Base-by-base conservation (phyloP, 2,329 filamentous ascomycete species). In the Colletotrichum plurivorum region DNA sequence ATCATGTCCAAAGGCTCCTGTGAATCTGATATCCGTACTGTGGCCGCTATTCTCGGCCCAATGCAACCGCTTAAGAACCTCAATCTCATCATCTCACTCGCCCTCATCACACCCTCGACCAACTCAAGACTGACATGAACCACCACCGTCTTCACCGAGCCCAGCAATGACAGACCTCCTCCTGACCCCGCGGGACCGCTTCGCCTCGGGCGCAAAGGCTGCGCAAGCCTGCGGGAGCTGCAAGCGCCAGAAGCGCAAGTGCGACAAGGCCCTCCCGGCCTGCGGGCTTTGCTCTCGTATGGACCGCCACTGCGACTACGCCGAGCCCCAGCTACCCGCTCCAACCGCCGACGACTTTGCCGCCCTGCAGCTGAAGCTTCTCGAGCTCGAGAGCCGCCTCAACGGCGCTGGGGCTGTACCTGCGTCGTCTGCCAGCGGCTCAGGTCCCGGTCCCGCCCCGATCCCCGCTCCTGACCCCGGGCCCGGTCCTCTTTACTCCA, bases 211-310 rank as follows among this genome's bases (percentile, higher is more conserved):
- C 12, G 54, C 31, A 9, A 64, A 59, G 18, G 66, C 66, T 5
- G 51, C 66, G 36, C 61, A 65, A 3, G 67, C 67, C 15, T 69
- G 67, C 18, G 63, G 56, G 9, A 66, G 41, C 27, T 69, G 67
- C 36, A 69, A 66, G 27, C 39, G 51, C 70, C 82, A 87, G 74
- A 88, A 88, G 76, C 78, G 85, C 51, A 84, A 82, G 78, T 88
- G 86, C 73, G 82, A 85, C 79, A 88, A 87, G 75, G 73, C 71
- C 5, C 71, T 87, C 1, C 86, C 86, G 15, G 73, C 76, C 16
- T 88, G 86, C 73, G 76, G 79, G 2, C 78, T 87, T 4, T 88
- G 86, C 74, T 72, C 73, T 20, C 78, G 83, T 12, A 81, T 84
- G 78, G 76, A 76, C 41, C 77, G 82, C 13, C 66, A 70, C 22